A percentile compares a stretch with the other conserved stretches of the same genome.
Conservation (phyloP, 805 yeast species). For the Saturnispora serradocipensis region DNA sequence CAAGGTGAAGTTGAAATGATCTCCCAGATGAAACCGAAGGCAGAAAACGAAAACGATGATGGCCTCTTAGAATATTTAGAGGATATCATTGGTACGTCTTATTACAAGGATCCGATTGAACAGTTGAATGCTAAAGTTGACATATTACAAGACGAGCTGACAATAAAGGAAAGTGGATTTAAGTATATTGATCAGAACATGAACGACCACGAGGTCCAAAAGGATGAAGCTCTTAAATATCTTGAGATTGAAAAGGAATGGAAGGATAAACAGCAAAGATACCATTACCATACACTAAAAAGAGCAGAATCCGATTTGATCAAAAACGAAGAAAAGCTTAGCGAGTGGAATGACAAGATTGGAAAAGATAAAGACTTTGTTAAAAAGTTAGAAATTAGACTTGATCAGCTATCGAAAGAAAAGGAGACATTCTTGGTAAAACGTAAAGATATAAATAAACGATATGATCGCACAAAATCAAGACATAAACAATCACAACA, state of each 20-base stretch:
- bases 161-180: constrained; percentile 72
- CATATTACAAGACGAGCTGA: constrained; percentile 66
- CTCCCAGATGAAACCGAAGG: constrained; percentile 98
- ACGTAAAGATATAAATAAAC: constrained; percentile 16
- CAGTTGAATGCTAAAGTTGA: constrained; percentile 52
- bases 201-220: constrained; percentile 45
- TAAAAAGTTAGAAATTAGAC: constrained; percentile 32
- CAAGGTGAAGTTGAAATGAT: constrained; percentile 99
- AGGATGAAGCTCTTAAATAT: constrained; percentile 60
- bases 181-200: constrained; percentile 74
- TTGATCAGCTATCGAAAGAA: constrained; percentile 20
- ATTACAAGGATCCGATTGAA: constrained; percentile 72
- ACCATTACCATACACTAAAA: constrained; percentile 42
- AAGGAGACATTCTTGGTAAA: constrained; percentile 28
- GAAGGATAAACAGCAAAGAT: constrained; percentile 41
- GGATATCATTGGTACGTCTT: constrained; percentile 92
- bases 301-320: constrained; percentile 33
- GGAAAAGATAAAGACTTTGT: constrained; percentile 5
- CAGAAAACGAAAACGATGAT: constrained; percentile 85
- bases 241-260: constrained; percentile 56
- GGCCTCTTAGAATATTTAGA: constrained; percentile 91
- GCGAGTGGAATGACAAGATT: constrained; percentile 7
- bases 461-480: constrained; percentile 23
- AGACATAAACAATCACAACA: constrained; percentile 40
- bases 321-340: constrained; percentile 24